These are phyloP conservation scores for Teunomyces funiuensis DNA, from an alignment of 805 yeast genomes.

Conservation along the genomic window DNA sequence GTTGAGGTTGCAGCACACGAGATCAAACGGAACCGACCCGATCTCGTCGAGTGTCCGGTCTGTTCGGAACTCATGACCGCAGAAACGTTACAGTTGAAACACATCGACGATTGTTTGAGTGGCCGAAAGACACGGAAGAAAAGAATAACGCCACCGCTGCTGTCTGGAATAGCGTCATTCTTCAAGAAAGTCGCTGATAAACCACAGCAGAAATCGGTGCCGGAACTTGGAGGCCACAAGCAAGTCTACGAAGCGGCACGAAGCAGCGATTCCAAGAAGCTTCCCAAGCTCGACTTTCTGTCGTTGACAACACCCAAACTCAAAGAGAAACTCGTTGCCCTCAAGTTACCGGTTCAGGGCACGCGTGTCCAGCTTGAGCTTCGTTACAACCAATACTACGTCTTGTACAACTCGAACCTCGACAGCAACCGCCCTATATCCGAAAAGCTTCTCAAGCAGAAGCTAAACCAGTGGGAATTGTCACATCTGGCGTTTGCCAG, in stretches of 20 bases:
- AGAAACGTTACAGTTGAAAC: slow-evolving; percentile 54
- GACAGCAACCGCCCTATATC: slow-evolving; percentile 68
- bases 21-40: slow-evolving; percentile 8
- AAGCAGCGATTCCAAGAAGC: slow-evolving; percentile 33
- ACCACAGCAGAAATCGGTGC: slow-evolving; percentile 1
- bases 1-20: slow-evolving; percentile 16
- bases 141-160: slow-evolving; percentile 12
- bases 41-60: slow-evolving; percentile 63
- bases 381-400: slow-evolving; percentile 74
- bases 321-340: slow-evolving; percentile 54
- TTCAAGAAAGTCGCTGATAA: slow-evolving; percentile 19
- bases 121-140: slow-evolving; percentile 20
- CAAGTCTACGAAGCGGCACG: slow-evolving; percentile 27
- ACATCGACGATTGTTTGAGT: slow-evolving; percentile 60
- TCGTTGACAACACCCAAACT: slow-evolving; percentile 59
- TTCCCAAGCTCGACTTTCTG: slow-evolving; percentile 65
- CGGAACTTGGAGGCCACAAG: slow-evolving; percentile 18
- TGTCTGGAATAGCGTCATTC: slow-evolving; percentile 29
- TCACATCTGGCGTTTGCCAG: slow-evolving; percentile 30
- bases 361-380: slow-evolving; percentile 60
- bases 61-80: slow-evolving; percentile 58
- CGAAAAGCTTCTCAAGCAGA: slow-evolving; percentile 53
- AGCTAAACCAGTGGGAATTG: slow-evolving; percentile 67
- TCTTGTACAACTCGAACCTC: slow-evolving; percentile 76
- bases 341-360: slow-evolving; percentile 63